Percentiles rank a stretch among this genome's conserved stretches.
Evolutionary conservation across 805 yeast species (phyloP).

Genomic region (Ogataea nitratoaversa): DNA sequence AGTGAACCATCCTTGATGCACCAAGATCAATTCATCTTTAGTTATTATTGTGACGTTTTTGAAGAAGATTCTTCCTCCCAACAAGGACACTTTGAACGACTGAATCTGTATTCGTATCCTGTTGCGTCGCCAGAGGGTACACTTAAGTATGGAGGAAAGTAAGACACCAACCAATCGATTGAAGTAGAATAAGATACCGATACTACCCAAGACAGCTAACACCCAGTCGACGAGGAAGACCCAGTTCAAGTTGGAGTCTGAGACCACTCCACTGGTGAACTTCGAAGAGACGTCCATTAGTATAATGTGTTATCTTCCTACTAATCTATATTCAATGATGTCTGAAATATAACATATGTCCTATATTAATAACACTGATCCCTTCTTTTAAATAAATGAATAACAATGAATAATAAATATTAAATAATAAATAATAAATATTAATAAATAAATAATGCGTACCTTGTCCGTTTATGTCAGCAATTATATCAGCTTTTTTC

Average conservation of each 20-base stretch:
- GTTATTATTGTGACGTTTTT: constrained; percentile 72
- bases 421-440: no score
- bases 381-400: no score
- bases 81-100: constrained; percentile 67
- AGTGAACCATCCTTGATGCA: constrained; percentile 68
- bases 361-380: no score
- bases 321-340: no score
- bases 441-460: no score
- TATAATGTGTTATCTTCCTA: no score
- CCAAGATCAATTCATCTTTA: constrained; percentile 65
- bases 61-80: constrained; percentile 80
- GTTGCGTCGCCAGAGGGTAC: constrained; percentile 60
- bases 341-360: no score
- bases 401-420: no score
- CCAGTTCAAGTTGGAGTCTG: constrained; percentile 41
- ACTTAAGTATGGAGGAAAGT: constrained; percentile 46
- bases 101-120: constrained; percentile 62
- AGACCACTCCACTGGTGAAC: constrained; percentile 24
- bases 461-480: no score
- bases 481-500: no score
- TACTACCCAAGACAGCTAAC: constrained; percentile 54
- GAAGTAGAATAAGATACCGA: constrained; percentile 70
- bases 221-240: constrained; percentile 85
- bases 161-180: constrained; percentile 64
- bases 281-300: constrained; percentile 25